Evolutionary conservation across 257 asterid genomes (phyloP), one percentile per base, ranked within the genome.

Genomic region (Salvia hispanica): DNA sequence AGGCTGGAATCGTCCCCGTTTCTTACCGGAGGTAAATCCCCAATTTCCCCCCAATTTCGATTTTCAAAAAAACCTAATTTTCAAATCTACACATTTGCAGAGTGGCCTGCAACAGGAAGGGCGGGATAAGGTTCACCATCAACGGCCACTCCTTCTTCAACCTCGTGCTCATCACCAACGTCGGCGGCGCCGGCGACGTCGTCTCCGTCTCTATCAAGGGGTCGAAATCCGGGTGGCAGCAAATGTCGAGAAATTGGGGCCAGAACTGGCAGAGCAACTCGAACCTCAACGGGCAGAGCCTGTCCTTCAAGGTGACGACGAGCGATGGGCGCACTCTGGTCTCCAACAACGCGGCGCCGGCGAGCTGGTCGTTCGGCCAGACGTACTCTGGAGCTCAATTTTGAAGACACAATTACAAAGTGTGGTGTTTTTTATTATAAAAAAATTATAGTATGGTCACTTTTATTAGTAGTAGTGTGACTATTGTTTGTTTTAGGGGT

Each of bases 91-190:
- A 1, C 28, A 10, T 45, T 0, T 68, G 67, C 67, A 87, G 97
- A 86, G 90, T 90, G 15, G 75, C 97, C 58, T 90, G 97, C 67
- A 78, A 64, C 12, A 82, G 86, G 52, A 84, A 74, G 65, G 97
- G 97, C 0, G 97, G 94, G 9, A 84, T 90, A 54, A 81, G 97
- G 81, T 90, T 90, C 91, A 84, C 97, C 18, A 80, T 90, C 4
- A 90, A 90, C 57, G 97, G 97, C 15, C 97, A 90, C 76, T 72
- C 95, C 44, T 87, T 81, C 77, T 90, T 90, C 83, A 90, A 90
- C 86, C 76, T 90, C 42, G 88, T 90, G 12, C 81, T 90, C 61
- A 62, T 90, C 11, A 87, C 97, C 34, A 90, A 90, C 78, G 97
- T 90, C 11, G 97, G 87, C 18, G 97, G 95, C 12, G 90, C 91